phyloP scores from a whole-genome alignment of 345 rosid genomes.

The Ricinus communis region DNA sequence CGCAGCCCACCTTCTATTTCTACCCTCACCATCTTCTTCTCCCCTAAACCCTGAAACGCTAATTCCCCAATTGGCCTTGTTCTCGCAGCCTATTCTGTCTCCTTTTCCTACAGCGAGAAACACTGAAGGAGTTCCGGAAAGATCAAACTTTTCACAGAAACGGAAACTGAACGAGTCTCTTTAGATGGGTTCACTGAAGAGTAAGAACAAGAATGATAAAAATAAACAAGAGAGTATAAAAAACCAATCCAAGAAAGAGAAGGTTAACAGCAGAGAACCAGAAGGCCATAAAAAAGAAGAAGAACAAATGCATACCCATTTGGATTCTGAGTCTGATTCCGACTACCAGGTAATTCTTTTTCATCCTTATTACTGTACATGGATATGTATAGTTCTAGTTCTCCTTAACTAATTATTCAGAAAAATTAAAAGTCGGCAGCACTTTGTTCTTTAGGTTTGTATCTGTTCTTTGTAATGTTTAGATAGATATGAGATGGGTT shows the following conservation, averaged over 20 bases:
- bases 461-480: too few species aligned
- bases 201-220: not conserved
- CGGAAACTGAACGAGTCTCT: too few species aligned
- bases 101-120: not conserved
- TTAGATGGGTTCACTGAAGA: not conserved
- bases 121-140: too few species aligned
- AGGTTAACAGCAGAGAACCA: not conserved
- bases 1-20: not conserved
- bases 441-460: not conserved
- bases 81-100: not conserved
- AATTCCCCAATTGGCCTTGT: not conserved
- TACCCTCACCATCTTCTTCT: too few species aligned
- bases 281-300: not conserved
- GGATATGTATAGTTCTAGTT: not conserved
- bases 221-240: not conserved
- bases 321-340: conserved; percentile 3
- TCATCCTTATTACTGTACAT: not conserved
- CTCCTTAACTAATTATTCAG: not conserved
- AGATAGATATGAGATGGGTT: not conserved
- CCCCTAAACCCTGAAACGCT: not conserved
- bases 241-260: not conserved
- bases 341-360: not conserved
- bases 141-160: not conserved
- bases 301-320: not conserved
- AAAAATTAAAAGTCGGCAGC: not conserved